A percentile compares a stretch with the other conserved stretches of the same genome.
Evolutionary conservation across 1,284 basidiomycete species (phyloP).

Genomic region (Laetiporus sulphureus): DNA sequence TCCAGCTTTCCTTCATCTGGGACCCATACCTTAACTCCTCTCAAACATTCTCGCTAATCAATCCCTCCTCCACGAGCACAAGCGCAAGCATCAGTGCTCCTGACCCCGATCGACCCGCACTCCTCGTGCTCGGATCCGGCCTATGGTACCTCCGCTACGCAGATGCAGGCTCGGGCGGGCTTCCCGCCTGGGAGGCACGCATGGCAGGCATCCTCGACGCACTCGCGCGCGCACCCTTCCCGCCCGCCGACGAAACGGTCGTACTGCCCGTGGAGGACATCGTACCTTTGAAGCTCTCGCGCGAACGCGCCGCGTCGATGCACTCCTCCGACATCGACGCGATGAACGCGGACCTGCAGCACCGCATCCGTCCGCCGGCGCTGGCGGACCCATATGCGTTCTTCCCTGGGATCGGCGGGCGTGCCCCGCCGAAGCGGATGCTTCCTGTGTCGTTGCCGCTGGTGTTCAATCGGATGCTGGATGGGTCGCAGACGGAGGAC

Average conservation of each 20-base stretch:
- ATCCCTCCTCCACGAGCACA: constrained; percentile 7
- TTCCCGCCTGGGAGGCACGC: constrained; percentile 70
- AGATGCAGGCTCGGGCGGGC: constrained; percentile 68
- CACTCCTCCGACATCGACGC: constrained; percentile 73
- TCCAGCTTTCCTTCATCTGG: constrained; percentile 69
- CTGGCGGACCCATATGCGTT: constrained; percentile 25
- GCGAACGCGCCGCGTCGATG: constrained; percentile 62
- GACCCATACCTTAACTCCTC: constrained; percentile 77
- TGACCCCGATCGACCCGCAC: constrained; percentile 33
- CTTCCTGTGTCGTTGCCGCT: constrained; percentile 54
- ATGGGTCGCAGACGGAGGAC: constrained; percentile 69
- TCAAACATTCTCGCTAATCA: constrained; percentile 35
- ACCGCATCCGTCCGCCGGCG: constrained; percentile 48
- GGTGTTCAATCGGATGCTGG: constrained; percentile 75
- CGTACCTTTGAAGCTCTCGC: constrained; percentile 50
- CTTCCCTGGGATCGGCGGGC: constrained; percentile 16
- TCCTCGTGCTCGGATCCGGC: constrained; percentile 80
- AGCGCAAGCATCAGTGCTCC: background rate
- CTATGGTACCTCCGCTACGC: constrained; percentile 83
- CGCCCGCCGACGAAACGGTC: constrained; percentile 64
- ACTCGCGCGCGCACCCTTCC: constrained; percentile 32
- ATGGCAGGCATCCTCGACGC: constrained; percentile 57
- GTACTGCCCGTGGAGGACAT: constrained; percentile 74
- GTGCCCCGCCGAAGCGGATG: constrained; percentile 16
- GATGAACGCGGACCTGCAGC: constrained; percentile 80